Evolutionary conservation across 495 filamentous ascomycete genomes (phyloP).

Genomic region (Melanomma pulvis-pyrius): DNA sequence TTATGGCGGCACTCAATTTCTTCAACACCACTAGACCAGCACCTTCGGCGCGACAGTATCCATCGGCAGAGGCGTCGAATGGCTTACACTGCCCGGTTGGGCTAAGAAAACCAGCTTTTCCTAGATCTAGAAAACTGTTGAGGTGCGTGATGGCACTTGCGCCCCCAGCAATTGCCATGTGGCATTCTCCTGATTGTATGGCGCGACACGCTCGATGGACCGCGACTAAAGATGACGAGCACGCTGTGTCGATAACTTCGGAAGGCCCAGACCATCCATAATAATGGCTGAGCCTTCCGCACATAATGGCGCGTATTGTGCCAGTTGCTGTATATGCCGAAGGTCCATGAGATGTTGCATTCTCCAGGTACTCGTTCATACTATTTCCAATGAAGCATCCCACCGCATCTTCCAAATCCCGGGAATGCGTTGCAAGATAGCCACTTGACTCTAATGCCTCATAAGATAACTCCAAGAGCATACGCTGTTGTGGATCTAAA

Average conservation of each 20-base stretch:
- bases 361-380: not conserved
- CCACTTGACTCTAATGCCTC: not conserved
- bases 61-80: constrained; percentile 10
- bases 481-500: constrained; percentile 10
- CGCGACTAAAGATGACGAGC: constrained; percentile 11
- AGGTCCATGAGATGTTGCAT: not conserved
- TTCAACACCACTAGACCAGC: constrained; percentile 46
- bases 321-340: constrained; percentile 2
- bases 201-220: not conserved
- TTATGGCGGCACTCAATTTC: constrained; percentile 44
- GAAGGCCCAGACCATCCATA: constrained; percentile 14
- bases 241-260: constrained; percentile 5
- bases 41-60: constrained; percentile 15
- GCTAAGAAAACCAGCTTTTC: constrained; percentile 3
- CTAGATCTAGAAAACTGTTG: not conserved
- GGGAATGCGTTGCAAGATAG: not conserved
- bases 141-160: not conserved
- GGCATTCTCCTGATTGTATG: not conserved
- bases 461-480: constrained; percentile 4
- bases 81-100: constrained; percentile 9
- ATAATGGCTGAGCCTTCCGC: not conserved
- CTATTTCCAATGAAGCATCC: not conserved
- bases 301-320: not conserved
- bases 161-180: constrained; percentile 1
- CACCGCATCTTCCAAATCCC: not conserved